Conservation (phyloP, 257 asterid species). For the Ligustrum vulgare region DNA sequence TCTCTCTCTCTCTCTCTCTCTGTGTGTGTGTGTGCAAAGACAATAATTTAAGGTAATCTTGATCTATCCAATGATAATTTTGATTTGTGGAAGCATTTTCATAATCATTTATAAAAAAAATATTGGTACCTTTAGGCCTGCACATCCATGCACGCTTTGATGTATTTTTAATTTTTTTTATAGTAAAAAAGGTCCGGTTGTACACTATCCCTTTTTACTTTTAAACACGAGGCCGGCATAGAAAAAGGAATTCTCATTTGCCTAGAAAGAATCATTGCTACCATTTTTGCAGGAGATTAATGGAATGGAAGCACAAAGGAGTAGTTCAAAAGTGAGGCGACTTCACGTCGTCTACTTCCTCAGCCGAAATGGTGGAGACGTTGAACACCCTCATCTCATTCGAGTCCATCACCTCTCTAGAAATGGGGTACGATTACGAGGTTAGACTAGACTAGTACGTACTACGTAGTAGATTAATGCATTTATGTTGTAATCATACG, state of each 20-base stretch:
- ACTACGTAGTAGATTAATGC: too few relatives aligned
- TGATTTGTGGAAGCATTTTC: conserved; percentile 34
- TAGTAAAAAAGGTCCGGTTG: conserved; percentile 28
- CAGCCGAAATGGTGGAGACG: conserved; percentile 72
- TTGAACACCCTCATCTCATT: conserved; percentile 88
- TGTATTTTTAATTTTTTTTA: conserved; percentile 33
- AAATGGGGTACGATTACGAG: conserved; percentile 78
- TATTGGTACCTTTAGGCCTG: conserved; percentile 38
- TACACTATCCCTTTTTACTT: conserved; percentile 10
- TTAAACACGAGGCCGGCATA: conserved; percentile 48
- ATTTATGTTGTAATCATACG: too few relatives aligned
- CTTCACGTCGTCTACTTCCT: conserved; percentile 77
- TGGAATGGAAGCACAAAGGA: conserved; percentile 73
- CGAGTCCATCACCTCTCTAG: conserved; percentile 77
- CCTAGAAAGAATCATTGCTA: conserved; percentile 43
- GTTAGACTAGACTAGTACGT: too few relatives aligned
- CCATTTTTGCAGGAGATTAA: conserved; percentile 43
- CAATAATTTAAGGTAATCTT: conserved; percentile 40
- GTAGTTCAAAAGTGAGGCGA: conserved; percentile 65
- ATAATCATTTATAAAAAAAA: conserved; percentile 16
- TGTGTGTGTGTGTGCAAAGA: too few relatives aligned
- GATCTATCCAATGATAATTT: conserved; percentile 40
- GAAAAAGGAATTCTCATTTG: conserved; percentile 41
- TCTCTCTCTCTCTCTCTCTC: too few relatives aligned
- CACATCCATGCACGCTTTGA: conserved; percentile 33